A percentile compares a stretch with the other conserved stretches of the same genome.
Evolutionary conservation across 2,329 filamentous ascomycete species (phyloP).

Genomic region (Trichoderma sp.): DNA sequence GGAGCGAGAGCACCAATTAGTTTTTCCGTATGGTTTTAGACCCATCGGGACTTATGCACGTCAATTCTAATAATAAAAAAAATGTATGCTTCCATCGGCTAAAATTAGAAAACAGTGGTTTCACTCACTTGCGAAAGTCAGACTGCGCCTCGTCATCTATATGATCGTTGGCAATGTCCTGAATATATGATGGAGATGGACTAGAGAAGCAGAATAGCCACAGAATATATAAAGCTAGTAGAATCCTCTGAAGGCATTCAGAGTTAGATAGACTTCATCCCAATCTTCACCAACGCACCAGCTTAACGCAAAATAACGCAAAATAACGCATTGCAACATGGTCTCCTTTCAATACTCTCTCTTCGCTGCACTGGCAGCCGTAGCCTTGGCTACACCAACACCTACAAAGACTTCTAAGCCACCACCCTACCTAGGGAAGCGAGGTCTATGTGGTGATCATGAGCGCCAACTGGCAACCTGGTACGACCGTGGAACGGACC

Average conservation of each 20-base stretch:
- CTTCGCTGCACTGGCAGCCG: background rate
- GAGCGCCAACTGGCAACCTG: background rate
- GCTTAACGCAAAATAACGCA: background rate
- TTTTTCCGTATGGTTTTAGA: background rate
- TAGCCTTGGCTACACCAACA: background rate
- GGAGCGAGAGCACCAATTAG: background rate
- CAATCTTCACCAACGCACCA: background rate
- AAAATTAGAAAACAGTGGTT: background rate
- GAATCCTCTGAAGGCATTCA: background rate
- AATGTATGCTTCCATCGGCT: background rate
- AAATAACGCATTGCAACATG: background rate
- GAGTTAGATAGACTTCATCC: background rate
- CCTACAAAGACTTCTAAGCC: background rate
- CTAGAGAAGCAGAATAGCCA: background rate
- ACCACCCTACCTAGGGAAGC: background rate
- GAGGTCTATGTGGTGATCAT: background rate
- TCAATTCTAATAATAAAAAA: background rate
- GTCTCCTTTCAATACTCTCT: background rate
- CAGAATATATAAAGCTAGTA: background rate
- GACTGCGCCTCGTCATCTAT: rapidly evolving
- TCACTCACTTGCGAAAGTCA: background rate
- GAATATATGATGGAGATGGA: background rate
- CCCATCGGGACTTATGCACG: background rate
- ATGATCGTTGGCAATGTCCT: rapidly evolving
- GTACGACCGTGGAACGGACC: background rate